phyloP scores from a whole-genome alignment of 495 filamentous ascomycete species.

The Trichoderma virens region DNA sequence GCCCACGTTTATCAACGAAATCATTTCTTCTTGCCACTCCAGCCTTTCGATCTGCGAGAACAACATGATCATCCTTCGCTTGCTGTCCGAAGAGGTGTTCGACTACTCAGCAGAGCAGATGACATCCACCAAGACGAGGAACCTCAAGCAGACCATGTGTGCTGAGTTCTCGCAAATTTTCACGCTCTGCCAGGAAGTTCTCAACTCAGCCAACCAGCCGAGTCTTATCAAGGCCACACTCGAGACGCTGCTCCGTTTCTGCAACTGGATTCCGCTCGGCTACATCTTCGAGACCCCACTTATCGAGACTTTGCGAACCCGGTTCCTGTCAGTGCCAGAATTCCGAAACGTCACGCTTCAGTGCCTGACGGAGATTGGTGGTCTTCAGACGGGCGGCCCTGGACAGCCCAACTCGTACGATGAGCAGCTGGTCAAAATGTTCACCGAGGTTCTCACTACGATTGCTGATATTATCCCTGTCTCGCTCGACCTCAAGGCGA shows the following conservation, averaged over 20 bases:
- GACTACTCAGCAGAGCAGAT: slow-evolving; percentile 98
- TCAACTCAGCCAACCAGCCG: slow-evolving; percentile 78
- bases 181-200: slow-evolving; percentile 87
- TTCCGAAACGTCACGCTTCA: slow-evolving; percentile 96
- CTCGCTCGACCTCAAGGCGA: slow-evolving; percentile 76
- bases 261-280: slow-evolving; percentile 97
- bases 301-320: slow-evolving; percentile 84
- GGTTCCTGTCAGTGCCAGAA: slow-evolving; percentile 84
- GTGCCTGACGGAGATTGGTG: slow-evolving; percentile 93
- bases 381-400: slow-evolving; percentile 62
- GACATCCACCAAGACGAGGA: slow-evolving; percentile 92
- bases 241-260: slow-evolving; percentile 87
- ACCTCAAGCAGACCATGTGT: slow-evolving; percentile 96
- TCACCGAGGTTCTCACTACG: slow-evolving; percentile 83
- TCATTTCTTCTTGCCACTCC: slow-evolving; percentile 88
- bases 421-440: slow-evolving; percentile 93
- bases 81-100: slow-evolving; percentile 97
- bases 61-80: slow-evolving; percentile 96
- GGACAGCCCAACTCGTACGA: slow-evolving; percentile 71
- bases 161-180: slow-evolving; percentile 96
- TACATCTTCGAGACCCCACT: slow-evolving; percentile 98
- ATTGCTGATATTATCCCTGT: slow-evolving; percentile 88
- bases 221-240: slow-evolving; percentile 89
- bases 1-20: slow-evolving; percentile 99
- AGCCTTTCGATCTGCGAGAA: slow-evolving; percentile 98